Conservation (phyloP, 495 filamentous ascomycete genomes). For the Talaromyces ruber region DNA sequence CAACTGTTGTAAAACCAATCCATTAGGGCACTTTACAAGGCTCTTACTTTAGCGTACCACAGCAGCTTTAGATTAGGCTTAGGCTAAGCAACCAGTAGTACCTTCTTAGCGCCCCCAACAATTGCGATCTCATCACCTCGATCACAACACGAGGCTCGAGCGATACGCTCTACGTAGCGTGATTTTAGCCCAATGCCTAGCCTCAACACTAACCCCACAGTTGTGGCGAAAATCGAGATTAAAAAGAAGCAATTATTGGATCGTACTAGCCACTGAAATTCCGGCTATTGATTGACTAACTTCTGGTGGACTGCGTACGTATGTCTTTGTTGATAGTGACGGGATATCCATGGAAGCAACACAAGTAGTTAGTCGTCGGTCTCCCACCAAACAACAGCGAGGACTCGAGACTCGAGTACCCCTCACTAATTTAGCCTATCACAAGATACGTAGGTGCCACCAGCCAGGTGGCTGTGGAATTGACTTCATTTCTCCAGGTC, state of each 20-base stretch:
- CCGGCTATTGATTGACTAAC: neutral
- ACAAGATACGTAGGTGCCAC: neutral
- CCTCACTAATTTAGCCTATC: neutral
- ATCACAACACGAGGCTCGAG: neutral
- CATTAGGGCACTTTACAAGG: neutral
- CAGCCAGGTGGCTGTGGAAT: no score
- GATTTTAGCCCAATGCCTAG: neutral
- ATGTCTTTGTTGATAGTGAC: neutral
- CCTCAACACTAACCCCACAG: neutral
- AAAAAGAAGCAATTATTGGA: neutral
- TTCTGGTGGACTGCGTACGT: neutral
- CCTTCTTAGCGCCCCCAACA: neutral
- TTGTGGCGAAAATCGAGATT: neutral
- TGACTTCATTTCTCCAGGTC: neutral
- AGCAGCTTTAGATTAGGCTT: neutral
- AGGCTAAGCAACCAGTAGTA: neutral
- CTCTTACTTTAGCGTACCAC: neutral
- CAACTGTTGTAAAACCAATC: neutral
- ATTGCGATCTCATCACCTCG: neutral
- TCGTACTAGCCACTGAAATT: neutral
- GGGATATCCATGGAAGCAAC: neutral
- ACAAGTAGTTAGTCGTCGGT: neutral
- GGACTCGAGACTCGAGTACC: neutral
- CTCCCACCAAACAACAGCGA: neutral
- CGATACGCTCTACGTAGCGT: neutral